These are phyloP conservation scores for Backusella macrospora DNA, from an alignment of 192 early-diverging fungal species.

Conservation along the genomic window DNA sequence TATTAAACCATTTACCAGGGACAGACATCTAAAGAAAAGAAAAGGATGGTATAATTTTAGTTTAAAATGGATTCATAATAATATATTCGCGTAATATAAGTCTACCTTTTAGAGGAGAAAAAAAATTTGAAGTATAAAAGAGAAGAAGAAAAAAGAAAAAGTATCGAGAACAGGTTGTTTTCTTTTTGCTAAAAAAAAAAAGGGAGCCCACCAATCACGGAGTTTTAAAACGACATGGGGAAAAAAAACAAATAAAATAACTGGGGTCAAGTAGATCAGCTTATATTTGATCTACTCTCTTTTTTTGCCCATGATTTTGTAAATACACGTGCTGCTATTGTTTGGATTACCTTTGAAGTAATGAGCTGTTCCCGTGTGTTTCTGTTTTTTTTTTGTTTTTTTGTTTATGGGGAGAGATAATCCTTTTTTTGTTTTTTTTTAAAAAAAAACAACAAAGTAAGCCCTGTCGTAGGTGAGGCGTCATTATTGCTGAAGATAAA, in stretches of 20 bases:
- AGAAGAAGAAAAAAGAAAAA: background rate
- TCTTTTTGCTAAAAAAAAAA: background rate
- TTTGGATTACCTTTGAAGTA: background rate
- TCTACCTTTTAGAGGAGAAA: background rate
- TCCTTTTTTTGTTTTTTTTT: background rate
- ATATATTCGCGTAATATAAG: background rate
- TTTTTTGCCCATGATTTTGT: background rate
- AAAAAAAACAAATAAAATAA: constrained; percentile 6
- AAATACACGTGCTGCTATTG: background rate
- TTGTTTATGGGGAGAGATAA: background rate
- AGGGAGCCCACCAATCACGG: background rate
- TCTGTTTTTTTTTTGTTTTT: background rate
- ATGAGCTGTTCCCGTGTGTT: background rate
- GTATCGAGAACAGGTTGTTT: background rate
- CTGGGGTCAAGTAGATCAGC: background rate
- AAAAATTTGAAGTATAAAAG: background rate
- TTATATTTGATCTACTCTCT: background rate
- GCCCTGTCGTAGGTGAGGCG: constrained; percentile 6
- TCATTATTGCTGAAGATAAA: constrained; percentile 3
- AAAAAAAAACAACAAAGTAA: too few relatives aligned
- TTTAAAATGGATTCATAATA: background rate
- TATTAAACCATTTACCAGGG: too few relatives aligned
- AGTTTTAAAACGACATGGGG: background rate
- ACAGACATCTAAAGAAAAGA: background rate
- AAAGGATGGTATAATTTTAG: background rate